Percentiles rank a stretch among this genome's conserved stretches.
Evolutionary conservation across 2,329 filamentous ascomycete species (phyloP).

Genomic region (Nigrospora oryzae): DNA sequence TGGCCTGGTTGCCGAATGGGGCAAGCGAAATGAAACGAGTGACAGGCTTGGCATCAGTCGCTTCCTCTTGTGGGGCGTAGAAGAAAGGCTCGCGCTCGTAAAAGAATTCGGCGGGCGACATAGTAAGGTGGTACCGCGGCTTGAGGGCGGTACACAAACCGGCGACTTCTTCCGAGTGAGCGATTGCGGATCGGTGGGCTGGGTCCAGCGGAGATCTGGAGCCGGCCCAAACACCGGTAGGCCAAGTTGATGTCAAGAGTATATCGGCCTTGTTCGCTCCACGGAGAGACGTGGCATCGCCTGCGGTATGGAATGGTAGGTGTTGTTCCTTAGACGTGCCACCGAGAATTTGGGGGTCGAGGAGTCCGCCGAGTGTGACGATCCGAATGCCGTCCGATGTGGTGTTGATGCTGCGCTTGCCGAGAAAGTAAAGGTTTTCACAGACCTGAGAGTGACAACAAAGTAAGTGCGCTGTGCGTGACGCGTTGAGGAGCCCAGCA

Average conservation of each 20-base stretch:
- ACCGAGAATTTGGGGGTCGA: conserved; percentile 52
- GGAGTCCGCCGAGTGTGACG: conserved; percentile 71
- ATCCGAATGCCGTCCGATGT: conserved; percentile 85
- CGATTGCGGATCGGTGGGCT: conserved; percentile 39
- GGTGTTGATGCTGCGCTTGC: conserved; percentile 78
- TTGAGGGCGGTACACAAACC: conserved; percentile 72
- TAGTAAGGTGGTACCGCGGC: conserved; percentile 85
- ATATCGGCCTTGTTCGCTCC: conserved; percentile 79
- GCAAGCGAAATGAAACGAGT: conserved; percentile 91
- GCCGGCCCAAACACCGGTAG: conserved; percentile 59
- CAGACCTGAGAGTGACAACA: conserved; percentile 47
- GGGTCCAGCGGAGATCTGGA: conserved; percentile 55
- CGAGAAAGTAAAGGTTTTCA: conserved; percentile 84
- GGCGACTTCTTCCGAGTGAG: conserved; percentile 59
- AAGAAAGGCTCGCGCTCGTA: conserved; percentile 93
- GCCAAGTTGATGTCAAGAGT: conserved; percentile 82
- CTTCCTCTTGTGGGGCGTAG: conserved; percentile 41
- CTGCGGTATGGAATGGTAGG: conserved; percentile 67
- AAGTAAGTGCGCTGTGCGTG: background rate
- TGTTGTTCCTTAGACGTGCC: conserved; percentile 64
- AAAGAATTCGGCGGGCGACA: conserved; percentile 56
- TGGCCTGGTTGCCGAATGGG: conserved; percentile 63
- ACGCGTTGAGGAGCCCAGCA: background rate
- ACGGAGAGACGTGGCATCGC: conserved; percentile 66
- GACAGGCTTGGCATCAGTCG: conserved; percentile 44